phyloP scores from a whole-genome alignment of 106 monocot species.

The Dioscorea dumetorum region DNA sequence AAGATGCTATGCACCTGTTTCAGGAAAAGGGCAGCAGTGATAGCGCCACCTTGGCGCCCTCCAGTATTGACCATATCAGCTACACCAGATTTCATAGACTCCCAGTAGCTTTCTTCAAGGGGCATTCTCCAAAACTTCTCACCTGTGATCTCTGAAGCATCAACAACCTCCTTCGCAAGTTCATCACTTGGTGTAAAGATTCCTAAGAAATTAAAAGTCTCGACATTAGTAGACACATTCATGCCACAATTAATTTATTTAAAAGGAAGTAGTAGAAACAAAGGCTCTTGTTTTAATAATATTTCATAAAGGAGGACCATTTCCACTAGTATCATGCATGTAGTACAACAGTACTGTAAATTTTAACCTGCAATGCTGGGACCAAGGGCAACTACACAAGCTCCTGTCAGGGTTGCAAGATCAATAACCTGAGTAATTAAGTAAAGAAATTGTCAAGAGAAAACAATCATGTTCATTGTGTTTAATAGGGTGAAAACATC shows the following conservation, averaged over 20 bases:
- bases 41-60: constrained; percentile 81
- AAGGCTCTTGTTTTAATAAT: no score
- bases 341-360: background rate
- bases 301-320: no score
- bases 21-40: constrained; percentile 87
- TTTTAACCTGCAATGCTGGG: constrained; percentile 69
- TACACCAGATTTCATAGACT: constrained; percentile 87
- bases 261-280: no score
- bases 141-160: constrained; percentile 61
- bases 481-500: no score
- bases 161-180: constrained; percentile 64
- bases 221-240: no score
- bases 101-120: constrained; percentile 95
- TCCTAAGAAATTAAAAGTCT: constrained; percentile 29
- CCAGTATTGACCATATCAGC: constrained; percentile 97
- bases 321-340: no score
- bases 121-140: constrained; percentile 96
- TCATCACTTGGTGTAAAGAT: constrained; percentile 83
- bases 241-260: no score
- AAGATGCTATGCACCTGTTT: constrained; percentile 57
- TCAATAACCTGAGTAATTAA: constrained; percentile 64
- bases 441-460: background rate
- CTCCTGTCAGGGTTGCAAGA: constrained; percentile 94
- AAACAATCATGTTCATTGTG: no score
- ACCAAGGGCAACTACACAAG: constrained; percentile 87